phyloP scores from a whole-genome alignment of 805 yeast genomes.

The Metschnikowia henanensis region DNA sequence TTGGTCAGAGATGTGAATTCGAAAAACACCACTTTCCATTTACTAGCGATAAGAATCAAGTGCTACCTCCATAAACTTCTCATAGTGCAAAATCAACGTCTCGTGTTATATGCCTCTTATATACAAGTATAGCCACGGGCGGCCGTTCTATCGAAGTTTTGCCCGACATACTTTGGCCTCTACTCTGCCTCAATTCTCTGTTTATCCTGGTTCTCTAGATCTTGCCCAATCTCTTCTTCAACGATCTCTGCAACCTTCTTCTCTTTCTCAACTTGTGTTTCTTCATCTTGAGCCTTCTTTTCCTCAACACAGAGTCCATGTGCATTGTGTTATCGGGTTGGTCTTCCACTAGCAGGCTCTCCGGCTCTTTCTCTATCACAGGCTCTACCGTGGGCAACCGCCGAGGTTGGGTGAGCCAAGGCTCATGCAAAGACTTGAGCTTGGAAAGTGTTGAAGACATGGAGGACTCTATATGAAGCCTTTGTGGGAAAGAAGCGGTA shows the following conservation, averaged over 20 bases:
- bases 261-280: conserved; percentile 96
- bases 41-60: too few species aligned
- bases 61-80: too few species aligned
- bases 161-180: background rate
- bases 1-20: too few species aligned
- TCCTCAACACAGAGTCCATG: conserved; percentile 73
- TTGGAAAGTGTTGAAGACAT: conserved; percentile 6
- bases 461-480: conserved; percentile 6
- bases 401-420: conserved; percentile 3
- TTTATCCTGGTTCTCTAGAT: conserved; percentile 20
- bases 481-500: background rate
- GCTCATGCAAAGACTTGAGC: conserved; percentile 5
- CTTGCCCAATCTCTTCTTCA: conserved; percentile 67
- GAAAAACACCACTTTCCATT: too few species aligned
- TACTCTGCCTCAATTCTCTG: too few species aligned
- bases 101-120: background rate
- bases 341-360: background rate
- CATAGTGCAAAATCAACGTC: too few species aligned
- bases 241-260: conserved; percentile 88
- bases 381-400: conserved; percentile 10
- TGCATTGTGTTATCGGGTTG: conserved; percentile 35
- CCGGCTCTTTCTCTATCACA: background rate
- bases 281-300: conserved; percentile 94
- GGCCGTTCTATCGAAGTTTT: background rate
- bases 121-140: background rate